These are phyloP conservation scores for Penicillium desertorum DNA, from an alignment of 495 filamentous ascomycete genomes.

Conservation along the genomic window DNA sequence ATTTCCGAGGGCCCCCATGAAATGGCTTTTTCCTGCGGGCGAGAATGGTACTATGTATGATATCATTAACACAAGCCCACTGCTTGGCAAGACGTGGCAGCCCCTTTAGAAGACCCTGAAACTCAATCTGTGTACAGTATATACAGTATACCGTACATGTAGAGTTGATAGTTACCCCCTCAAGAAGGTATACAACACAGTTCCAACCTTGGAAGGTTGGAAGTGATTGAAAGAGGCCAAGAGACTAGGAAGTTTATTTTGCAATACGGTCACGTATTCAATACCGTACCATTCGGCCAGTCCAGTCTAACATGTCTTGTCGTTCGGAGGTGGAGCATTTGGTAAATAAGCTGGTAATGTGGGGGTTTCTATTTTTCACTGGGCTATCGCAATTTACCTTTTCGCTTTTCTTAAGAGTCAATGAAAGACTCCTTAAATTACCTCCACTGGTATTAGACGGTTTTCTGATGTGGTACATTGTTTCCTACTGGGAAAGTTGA, in stretches of 20 bases:
- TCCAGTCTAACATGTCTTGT: constrained; percentile 12
- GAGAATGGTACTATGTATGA: constrained; percentile 7
- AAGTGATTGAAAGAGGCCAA: background rate
- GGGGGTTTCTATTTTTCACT: constrained; percentile 11
- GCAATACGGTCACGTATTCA: background rate
- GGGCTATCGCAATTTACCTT: constrained; percentile 25
- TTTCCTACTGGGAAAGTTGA: background rate
- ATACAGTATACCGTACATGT: background rate
- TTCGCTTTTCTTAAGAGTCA: background rate
- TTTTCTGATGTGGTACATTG: constrained; percentile 14
- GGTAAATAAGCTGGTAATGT: constrained; percentile 11
- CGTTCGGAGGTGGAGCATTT: constrained; percentile 8
- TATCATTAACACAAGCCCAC: constrained; percentile 9
- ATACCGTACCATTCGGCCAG: constrained; percentile 3
- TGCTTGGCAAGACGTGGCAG: background rate
- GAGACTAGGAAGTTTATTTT: background rate
- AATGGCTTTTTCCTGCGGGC: constrained; percentile 1
- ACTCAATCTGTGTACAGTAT: background rate
- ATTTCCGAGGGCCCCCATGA: constrained; percentile 10
- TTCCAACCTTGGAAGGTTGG: too few species aligned
- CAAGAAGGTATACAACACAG: too few species aligned
- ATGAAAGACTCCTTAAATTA: background rate
- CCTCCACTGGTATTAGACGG: background rate
- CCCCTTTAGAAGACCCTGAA: too few species aligned
- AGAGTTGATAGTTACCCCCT: too few species aligned